These are phyloP conservation scores for Flaveria ramosissima DNA, from an alignment of 129 eudicot species.

Conservation along the genomic window DNA sequence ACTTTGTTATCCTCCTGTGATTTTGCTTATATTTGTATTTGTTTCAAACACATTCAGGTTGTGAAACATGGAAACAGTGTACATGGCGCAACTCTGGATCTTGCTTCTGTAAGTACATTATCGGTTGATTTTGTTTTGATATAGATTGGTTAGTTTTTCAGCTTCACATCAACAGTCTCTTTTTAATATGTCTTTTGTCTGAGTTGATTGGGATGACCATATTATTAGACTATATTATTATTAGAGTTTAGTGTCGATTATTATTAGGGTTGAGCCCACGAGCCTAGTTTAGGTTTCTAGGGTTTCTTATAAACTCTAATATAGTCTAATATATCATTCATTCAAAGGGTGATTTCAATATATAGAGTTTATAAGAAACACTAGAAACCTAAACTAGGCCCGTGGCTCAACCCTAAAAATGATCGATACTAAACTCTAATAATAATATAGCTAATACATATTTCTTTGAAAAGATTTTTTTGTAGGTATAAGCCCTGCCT, in stretches of 20 bases:
- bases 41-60: slow-evolving; percentile 57
- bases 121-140: slow-evolving; percentile 4
- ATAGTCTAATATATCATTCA: no score
- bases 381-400: no score
- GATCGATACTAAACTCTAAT: no score
- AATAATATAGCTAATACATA: no score
- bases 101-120: slow-evolving; percentile 78
- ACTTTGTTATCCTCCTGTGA: slow-evolving; percentile 7
- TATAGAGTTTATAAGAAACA: no score
- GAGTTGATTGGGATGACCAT: slow-evolving; percentile 10
- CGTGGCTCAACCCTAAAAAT: no score
- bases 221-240: not conserved
- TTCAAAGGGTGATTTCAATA: no score
- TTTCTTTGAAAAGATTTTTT: not conserved
- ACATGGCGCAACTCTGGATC: slow-evolving; percentile 90
- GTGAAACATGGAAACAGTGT: slow-evolving; percentile 86
- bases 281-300: no score
- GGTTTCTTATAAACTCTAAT: no score
- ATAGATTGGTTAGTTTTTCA: not conserved
- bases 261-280: no score
- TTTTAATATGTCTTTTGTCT: slow-evolving; percentile 3
- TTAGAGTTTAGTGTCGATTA: no score
- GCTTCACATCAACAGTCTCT: not conserved
- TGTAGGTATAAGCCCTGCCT: not conserved
- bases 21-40: slow-evolving; percentile 26